phyloP scores from a whole-genome alignment of 768 basidiomycete species.

The Rhizopogon sp. region DNA sequence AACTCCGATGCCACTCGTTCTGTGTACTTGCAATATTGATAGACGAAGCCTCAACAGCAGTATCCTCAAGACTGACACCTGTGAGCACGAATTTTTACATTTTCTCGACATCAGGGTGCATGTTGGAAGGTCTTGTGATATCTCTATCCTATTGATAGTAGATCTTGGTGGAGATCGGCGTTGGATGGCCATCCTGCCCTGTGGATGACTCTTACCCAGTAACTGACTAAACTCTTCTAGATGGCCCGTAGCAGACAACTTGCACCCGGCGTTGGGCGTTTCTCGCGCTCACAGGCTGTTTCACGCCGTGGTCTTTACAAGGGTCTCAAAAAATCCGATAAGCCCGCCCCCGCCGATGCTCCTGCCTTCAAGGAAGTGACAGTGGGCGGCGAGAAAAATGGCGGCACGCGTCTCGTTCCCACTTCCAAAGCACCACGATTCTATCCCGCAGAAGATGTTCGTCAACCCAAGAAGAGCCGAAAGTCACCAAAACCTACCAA shows the following conservation, averaged over 20 bases:
- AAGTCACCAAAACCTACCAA: constrained; percentile 76
- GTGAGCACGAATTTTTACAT: constrained; percentile 31
- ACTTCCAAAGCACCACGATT: constrained; percentile 81
- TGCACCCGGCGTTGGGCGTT: constrained; percentile 74
- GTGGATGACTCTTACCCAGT: constrained; percentile 30
- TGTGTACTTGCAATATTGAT: not conserved
- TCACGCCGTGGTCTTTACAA: constrained; percentile 82
- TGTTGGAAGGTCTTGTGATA: not conserved
- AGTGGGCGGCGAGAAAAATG: constrained; percentile 89
- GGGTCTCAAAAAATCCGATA: constrained; percentile 74
- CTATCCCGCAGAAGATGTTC: constrained; percentile 95
- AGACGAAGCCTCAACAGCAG: constrained; percentile 25
- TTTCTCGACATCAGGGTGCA: constrained; percentile 1
- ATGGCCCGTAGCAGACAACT: constrained; percentile 89
- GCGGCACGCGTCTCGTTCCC: constrained; percentile 82
- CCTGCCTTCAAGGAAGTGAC: constrained; percentile 70
- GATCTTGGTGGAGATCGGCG: constrained; percentile 12
- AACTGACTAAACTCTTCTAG: constrained; percentile 32
- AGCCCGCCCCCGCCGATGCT: constrained; percentile 54
- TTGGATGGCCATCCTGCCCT: constrained; percentile 27
- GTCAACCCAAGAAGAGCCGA: constrained; percentile 85
- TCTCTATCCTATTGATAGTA: constrained; percentile 1
- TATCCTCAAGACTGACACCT: constrained; percentile 39
- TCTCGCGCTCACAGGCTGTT: constrained; percentile 78
- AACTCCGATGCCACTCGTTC: constrained; percentile 7